phyloP scores from a whole-genome alignment of 1,284 basidiomycete genomes.

The Cryptococcus sp. region DNA sequence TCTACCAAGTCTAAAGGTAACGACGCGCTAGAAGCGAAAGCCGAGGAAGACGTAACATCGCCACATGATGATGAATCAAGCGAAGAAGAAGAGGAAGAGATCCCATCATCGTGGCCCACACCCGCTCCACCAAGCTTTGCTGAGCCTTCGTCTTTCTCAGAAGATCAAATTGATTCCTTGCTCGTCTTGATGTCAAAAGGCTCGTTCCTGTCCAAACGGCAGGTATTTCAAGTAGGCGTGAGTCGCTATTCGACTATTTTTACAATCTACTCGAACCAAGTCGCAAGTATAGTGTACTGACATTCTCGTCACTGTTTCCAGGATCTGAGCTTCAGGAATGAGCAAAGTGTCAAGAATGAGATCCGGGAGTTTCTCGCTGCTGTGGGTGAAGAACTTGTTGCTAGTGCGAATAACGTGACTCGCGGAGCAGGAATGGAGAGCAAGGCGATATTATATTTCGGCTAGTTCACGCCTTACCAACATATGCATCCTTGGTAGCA shows the following conservation, averaged over 20 bases:
- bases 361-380: conserved; percentile 40
- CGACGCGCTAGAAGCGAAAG: conserved; percentile 11
- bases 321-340: conserved; percentile 29
- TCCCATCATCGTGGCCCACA: conserved; percentile 15
- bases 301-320: conserved; percentile 4
- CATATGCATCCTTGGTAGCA: no score
- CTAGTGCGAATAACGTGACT: conserved; percentile 1
- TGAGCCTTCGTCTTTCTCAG: conserved; percentile 25
- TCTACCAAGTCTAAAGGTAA: no score
- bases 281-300: not conserved
- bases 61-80: not conserved
- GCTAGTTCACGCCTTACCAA: conserved; percentile 4
- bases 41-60: not conserved
- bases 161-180: conserved; percentile 26
- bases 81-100: conserved; percentile 14
- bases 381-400: conserved; percentile 34
- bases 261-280: not conserved
- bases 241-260: conserved; percentile 11
- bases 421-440: conserved; percentile 7
- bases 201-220: conserved; percentile 2
- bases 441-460: conserved; percentile 29
- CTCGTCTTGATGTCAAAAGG: conserved; percentile 27
- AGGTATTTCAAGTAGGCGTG: conserved; percentile 24
- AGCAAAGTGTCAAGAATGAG: conserved; percentile 9
- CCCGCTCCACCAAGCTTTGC: conserved; percentile 47